Base-by-base conservation (phyloP, 495 filamentous ascomycete genomes). In the Penicillium coffeae region DNA sequence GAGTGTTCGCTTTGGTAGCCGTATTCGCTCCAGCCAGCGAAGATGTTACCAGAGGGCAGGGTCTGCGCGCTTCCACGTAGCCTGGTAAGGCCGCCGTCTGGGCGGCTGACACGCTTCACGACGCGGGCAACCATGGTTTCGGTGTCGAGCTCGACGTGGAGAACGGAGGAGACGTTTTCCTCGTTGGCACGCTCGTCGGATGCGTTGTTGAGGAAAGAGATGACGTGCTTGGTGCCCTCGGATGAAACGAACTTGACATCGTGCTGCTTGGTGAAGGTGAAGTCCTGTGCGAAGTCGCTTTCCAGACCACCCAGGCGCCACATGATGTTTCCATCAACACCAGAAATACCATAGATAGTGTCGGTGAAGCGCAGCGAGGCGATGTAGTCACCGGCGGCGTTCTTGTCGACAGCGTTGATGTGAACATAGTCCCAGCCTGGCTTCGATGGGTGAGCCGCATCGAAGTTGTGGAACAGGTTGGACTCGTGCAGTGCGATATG, bases 21-120 rank as follows among this genome's bases (percentile, higher is more conserved):
- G 3, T 69, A 63, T 25, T 77, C 73, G 22, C 82, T 82, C 80
- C 79, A 84, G 43, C 80, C 78, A 18, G 81, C 64, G 13, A 83
- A 74, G 32, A 72, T 52, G 51, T 82, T 82, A 22, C 72, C 78
- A 35, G 75, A 73, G 0, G 78, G 72, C 3, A 86, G 69, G 2
- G 71, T 54, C 52, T 83, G 79, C 13, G 77, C 72, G 47, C 71
- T 83, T 19, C 82, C 82, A 48, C 83, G 81, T n/a, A 79, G 78
- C 14, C 74, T 75, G 15, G 78, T 76, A n/a, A 78, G 60, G 14
- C 69, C 68, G 25, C 58, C 60, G 25, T 79, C 72, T 0, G 80
- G 79, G 21, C 75, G 69, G 40, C 64, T 62, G 48, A 70, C 72
- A 22, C 69, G 68, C 12, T 62, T 59, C 32, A 66, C 51, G 38